Evolutionary conservation across 208 protist genomes (phyloP), one percentile per base, ranked within the genome.

Genomic region (Acanthamoeba divionensis): DNA sequence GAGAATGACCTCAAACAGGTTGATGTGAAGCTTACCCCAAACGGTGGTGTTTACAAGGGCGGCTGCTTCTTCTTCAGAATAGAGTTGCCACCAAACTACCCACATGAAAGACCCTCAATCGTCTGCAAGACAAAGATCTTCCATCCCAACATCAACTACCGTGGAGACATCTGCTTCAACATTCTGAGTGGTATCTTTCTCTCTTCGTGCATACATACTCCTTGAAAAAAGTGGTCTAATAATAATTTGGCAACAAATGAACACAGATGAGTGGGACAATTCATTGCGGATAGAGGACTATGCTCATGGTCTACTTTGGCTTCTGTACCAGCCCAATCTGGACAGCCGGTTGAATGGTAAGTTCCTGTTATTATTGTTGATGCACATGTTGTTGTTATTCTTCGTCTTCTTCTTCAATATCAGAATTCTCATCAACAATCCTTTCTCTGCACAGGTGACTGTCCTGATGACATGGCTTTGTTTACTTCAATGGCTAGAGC

Each of bases 291-390:
- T 83, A 26, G 36, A 47, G 15, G 73, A 83, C 73, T 83, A 83
- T 29, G 73, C 73, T 1, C 73, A 83, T 29, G 73, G 13, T 12
- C 73, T 83, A 5, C 45, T 83, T 8, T 83, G 73, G 73, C 73
- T 83, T 4, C 73, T 83, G 29, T 83, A 83, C 73, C 73, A 83
- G 24, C 73, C 73, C 73, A 83, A 83, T 52, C 73, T 83, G 48
- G 44, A 21, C 24, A 65, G 50, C 7, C 73, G 73, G 26, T 52
- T 83, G 50, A 83, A 83, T 52, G 48, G 73, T n/a, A n/a, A n/a
- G n/a, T n/a, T n/a, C n/a, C n/a, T n/a, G n/a, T n/a, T n/a, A n/a
- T n/a, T n/a, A n/a, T n/a, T n/a, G n/a, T n/a, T n/a, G n/a, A n/a
- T n/a, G n/a, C n/a, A n/a, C n/a, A n/a, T n/a, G n/a, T n/a, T n/a